phyloP scores from a whole-genome alignment of 495 filamentous ascomycete species.

The Neurospora intermedia region DNA sequence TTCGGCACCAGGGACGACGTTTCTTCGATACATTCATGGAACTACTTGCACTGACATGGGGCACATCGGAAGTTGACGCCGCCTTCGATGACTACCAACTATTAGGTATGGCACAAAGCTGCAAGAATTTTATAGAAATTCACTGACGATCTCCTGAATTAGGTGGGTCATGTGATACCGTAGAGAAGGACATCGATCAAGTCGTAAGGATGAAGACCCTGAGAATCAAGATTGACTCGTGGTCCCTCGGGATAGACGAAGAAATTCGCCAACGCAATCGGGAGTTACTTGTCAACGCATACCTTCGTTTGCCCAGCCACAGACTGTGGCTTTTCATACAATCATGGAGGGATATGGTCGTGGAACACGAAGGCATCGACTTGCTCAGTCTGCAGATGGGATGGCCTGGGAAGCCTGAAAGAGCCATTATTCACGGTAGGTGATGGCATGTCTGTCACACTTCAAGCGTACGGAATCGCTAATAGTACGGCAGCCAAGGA shows the following conservation, averaged over 20 bases:
- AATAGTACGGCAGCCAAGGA: neutral
- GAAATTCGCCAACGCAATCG: conserved; percentile 15
- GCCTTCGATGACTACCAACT: neutral
- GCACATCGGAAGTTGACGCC: neutral
- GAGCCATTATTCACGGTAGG: neutral
- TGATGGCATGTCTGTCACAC: neutral
- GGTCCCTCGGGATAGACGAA: conserved; percentile 14
- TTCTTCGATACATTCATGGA: neutral
- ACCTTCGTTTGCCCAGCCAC: conserved; percentile 1
- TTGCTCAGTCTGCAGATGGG: neutral
- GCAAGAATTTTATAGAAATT: neutral
- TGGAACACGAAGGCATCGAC: neutral
- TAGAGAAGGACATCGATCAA: conserved; percentile 7
- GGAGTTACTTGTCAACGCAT: conserved; percentile 11
- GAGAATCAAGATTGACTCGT: conserved; percentile 16
- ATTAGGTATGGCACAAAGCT: neutral
- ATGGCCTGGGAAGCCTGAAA: conserved; percentile 1
- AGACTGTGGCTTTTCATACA: neutral
- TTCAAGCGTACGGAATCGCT: neutral
- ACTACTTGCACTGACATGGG: neutral
- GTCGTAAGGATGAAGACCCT: conserved; percentile 6
- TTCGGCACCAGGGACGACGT: neutral
- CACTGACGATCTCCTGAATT: neutral
- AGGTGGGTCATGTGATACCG: conserved; percentile 3
- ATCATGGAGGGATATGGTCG: neutral